Base-by-base conservation (phyloP, 768 basidiomycete genomes). In the Boletus pseudopeckii region DNA sequence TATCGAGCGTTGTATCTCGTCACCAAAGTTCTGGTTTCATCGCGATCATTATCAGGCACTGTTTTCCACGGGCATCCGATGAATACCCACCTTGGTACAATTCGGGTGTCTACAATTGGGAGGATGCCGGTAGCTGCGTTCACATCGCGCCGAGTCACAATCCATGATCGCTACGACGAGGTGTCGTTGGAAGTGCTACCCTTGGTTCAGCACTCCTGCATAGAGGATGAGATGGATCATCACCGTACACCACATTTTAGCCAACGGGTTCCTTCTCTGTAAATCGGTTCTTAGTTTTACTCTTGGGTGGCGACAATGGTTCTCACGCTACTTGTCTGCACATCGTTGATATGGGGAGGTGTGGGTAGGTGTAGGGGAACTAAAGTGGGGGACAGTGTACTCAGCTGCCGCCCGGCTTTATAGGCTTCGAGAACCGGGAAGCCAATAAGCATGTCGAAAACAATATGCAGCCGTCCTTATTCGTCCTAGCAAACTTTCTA, bases 151-250 rank as follows among this genome's bases (percentile, higher is more conserved):
- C 10, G 80, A 83, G 66, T 83, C 81, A 73, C 88, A 90, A 66
- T 90, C 88, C 70, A 84, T 74, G 70, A 90, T 86, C 48, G 86
- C 88, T 46, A 83, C 74, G 54, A 90, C 78, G 37, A 83, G 68
- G 57, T 88, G 88, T 48, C 88, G 82, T 70, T 90, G 88, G 65
- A 90, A 90, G 67, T 90, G 88, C 88, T 90, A 55, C 33, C n/a
- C 26, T 46, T 11, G 22, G 44, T 46, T 69, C 33, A 65, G 57
- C 32, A 11, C 56, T 34, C 50, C 24, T 42, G 24, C 18, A 32
- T 4, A 5, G 11, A 48, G 53, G 48, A 54, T 42, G 46, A 56
- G 46, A 59, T 45, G 15, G 44, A 51, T 48, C 15, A 32, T 71
- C 52, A 67, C 59, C 72, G 50, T 70, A 90, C 88, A 62, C 84